Evolutionary conservation across 2,329 filamentous ascomycete genomes (phyloP).

Genomic region (Sporothrix globosa): DNA sequence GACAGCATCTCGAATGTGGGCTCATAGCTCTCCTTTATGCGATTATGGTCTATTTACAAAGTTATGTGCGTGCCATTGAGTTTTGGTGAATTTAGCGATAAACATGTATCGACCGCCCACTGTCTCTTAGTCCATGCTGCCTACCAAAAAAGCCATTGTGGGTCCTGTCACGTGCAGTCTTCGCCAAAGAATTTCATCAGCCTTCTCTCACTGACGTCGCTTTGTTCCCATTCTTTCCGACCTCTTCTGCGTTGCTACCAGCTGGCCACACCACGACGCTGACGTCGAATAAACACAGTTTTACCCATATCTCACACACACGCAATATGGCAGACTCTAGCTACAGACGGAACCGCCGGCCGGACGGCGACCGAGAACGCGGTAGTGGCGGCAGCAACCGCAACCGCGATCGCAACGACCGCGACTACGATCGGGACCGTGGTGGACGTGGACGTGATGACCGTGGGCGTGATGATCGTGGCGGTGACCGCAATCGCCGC

Average conservation of each 20-base stretch:
- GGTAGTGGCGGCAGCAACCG: slow-evolving; percentile 19
- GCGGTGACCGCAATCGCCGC: slow-evolving; percentile 28
- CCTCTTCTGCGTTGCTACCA: neutral
- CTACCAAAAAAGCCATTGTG: neutral
- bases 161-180: slow-evolving; percentile 16
- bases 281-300: no score
- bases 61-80: neutral
- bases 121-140: neutral
- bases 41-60: no score
- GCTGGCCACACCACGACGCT: neutral
- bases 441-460: slow-evolving; percentile 15
- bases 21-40: no score
- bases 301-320: neutral
- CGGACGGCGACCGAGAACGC: slow-evolving; percentile 29
- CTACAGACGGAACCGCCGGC: slow-evolving; percentile 33
- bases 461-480: slow-evolving; percentile 24
- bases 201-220: slow-evolving; percentile 23
- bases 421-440: slow-evolving; percentile 28
- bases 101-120: neutral
- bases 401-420: slow-evolving; percentile 17
- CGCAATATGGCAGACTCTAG: slow-evolving; percentile 32
- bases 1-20: neutral
- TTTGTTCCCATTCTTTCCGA: neutral
- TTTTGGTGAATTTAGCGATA: no score
- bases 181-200: slow-evolving; percentile 1